Evolutionary conservation across 352 stramenopile species (phyloP).

Genomic region (Phytophthora europaea): DNA sequence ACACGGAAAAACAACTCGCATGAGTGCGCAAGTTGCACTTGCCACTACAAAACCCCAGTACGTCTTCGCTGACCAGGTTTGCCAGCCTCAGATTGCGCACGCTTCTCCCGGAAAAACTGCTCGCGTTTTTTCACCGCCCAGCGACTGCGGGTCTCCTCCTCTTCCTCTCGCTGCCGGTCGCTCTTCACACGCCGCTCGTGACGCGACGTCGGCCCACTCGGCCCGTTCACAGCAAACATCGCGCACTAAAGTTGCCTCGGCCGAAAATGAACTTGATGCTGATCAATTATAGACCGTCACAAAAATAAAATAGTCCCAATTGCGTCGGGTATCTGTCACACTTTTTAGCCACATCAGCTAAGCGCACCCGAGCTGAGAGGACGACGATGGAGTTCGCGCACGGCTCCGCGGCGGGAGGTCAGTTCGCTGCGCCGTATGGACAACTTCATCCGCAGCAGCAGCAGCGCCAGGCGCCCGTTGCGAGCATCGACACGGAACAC

Average conservation of each 20-base stretch:
- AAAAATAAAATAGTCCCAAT: constrained; percentile 15
- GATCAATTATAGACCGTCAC: background rate
- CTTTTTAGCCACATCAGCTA: constrained; percentile 3
- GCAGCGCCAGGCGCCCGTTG: constrained; percentile 50
- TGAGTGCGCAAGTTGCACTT: constrained; percentile 19
- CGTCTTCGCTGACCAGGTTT: constrained; percentile 17
- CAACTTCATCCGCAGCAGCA: constrained; percentile 30
- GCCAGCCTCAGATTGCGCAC: background rate
- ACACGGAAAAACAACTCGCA: background rate
- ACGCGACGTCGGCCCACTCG: constrained; percentile 68
- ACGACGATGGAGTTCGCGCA: constrained; percentile 33
- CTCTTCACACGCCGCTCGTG: constrained; percentile 62
- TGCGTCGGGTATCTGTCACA: constrained; percentile 19
- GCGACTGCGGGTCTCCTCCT: constrained; percentile 37
- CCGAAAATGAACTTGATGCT: constrained; percentile 7
- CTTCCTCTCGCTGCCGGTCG: constrained; percentile 36
- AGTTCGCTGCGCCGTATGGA: constrained; percentile 22
- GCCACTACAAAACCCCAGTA: background rate
- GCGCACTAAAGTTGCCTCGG: constrained; percentile 8
- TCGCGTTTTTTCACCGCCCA: constrained; percentile 41
- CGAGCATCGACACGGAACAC: constrained; percentile 88
- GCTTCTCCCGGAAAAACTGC: constrained; percentile 54
- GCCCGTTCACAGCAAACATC: constrained; percentile 87
- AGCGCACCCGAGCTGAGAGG: no score
- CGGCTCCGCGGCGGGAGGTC: constrained; percentile 10